Conservation (phyloP, 768 basidiomycete genomes). For the Panellus pusillus region DNA sequence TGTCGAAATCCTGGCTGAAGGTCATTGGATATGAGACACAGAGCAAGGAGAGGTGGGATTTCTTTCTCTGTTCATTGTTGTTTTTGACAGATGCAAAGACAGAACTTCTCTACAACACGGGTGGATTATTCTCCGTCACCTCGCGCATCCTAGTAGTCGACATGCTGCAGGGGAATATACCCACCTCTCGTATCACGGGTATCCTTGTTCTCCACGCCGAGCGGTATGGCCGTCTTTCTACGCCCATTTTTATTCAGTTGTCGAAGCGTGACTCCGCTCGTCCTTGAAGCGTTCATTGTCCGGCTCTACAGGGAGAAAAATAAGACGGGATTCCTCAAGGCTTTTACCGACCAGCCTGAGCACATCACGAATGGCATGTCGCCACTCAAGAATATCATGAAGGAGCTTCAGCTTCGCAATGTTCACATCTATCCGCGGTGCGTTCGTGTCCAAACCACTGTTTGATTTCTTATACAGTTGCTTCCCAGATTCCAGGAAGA, state of each 20-base stretch:
- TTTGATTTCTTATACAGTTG: background rate
- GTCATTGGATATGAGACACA: constrained; percentile 82
- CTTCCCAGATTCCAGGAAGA: constrained; percentile 79
- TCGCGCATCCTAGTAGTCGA: constrained; percentile 95
- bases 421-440: constrained; percentile 93
- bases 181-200: constrained; percentile 84
- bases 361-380: constrained; percentile 90
- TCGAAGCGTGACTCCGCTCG: constrained; percentile 76
- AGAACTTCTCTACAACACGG: constrained; percentile 82
- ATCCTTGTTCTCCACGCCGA: constrained; percentile 91
- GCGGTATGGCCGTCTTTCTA: constrained; percentile 46
- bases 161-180: constrained; percentile 85
- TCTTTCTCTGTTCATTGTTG: background rate
- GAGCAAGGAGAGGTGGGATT: constrained; percentile 69
- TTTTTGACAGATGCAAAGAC: constrained; percentile 45
- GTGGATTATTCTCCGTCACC: constrained; percentile 89
- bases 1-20: constrained; percentile 80
- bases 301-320: constrained; percentile 90
- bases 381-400: constrained; percentile 89
- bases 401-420: constrained; percentile 85
- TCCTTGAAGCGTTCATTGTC: constrained; percentile 90
- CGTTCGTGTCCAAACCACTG: constrained; percentile 1
- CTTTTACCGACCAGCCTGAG: constrained; percentile 96
- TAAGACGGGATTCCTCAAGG: constrained; percentile 88
- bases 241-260: background rate